Base-by-base conservation (phyloP, 495 filamentous ascomycete species). In the Cetradonia linearis region DNA sequence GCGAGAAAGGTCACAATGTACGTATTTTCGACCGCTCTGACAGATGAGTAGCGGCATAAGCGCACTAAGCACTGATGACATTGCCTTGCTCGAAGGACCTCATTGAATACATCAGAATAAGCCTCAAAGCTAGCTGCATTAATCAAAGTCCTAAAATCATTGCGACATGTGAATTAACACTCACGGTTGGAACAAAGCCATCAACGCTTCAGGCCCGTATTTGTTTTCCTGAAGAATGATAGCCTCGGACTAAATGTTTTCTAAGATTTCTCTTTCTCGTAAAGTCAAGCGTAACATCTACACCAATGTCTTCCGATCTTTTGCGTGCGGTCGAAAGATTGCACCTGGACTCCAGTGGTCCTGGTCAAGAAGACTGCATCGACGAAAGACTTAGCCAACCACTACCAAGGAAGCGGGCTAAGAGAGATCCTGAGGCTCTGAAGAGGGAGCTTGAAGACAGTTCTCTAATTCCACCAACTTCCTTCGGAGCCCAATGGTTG, bases 401-500 rank as follows among this genome's bases (percentile, higher is more conserved):
- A 71, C 69, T 78, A 61, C 81, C 83, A 37, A 81, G 78, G 65
- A 86, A 86, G 69, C 79, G 79, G 58, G 65, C 70, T 2, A 77
- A 77, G 60, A 79, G 74, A 59, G 77, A 81, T 58, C 74, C 76
- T 47, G 75, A 81, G 25, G 77, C 81, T 13, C 72, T 91, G 40
- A 84, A 85, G 62, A 72, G 77, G 42, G 78, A 86, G 37, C 78
- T 96, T 30, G 89, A 95, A 70, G 63, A 77, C 55, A 83, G 89
- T 40, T 94, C 89, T 65, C 73, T 98, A 9, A 81, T 82, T 10
- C 93, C 93, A 3, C 85, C 88, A 10, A 78, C 83, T 8, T 75
- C 75, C 2, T 96, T 97, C 71, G 86, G 84, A 46, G 72, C 78
- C 2, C 81, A 83, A 69, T 97, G 92, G 93, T 76, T 97, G 53